Conservation (phyloP, 495 filamentous ascomycete genomes). For the Thermochaetoides thermophila region DNA sequence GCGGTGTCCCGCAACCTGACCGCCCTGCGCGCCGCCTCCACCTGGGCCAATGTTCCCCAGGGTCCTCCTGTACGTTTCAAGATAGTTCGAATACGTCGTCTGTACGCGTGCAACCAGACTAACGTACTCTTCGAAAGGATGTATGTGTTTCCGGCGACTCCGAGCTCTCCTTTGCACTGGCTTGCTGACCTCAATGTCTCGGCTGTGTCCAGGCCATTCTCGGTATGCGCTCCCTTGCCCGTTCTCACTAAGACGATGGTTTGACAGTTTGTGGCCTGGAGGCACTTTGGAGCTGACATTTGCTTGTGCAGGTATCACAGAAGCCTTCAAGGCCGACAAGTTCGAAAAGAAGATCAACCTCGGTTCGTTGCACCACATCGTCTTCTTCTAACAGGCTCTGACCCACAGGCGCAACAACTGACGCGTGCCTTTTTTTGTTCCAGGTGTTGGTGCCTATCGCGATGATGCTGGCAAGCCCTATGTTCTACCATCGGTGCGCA, state of each 20-base stretch:
- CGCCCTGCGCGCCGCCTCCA: constrained; percentile 55
- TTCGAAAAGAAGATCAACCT: constrained; percentile 95
- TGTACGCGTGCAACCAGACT: constrained; percentile 10
- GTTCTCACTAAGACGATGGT: too few species aligned
- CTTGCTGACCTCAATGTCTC: neutral
- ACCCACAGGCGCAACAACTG: constrained; percentile 10
- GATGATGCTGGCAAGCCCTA: constrained; percentile 96
- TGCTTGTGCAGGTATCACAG: constrained; percentile 61
- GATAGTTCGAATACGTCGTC: constrained; percentile 7
- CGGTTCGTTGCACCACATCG: constrained; percentile 31
- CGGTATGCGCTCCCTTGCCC: constrained; percentile 30
- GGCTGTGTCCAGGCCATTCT: constrained; percentile 51
- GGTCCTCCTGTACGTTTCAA: constrained; percentile 68
- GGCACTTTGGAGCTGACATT: constrained; percentile 8
- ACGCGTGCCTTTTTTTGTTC: constrained; percentile 5
- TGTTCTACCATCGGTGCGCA: constrained; percentile 82
- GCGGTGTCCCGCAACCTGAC: constrained; percentile 25
- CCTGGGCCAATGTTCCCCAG: constrained; percentile 81
- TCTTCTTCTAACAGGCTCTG: too few species aligned
- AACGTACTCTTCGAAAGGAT: constrained; percentile 31
- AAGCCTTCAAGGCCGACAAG: constrained; percentile 94
- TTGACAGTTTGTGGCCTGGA: too few species aligned
- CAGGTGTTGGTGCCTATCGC: constrained; percentile 69
- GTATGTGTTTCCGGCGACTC: constrained; percentile 40
- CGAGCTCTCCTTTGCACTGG: neutral